Evolutionary conservation across 1,139 yeast species (phyloP).

Genomic region (Geotrichum siamense): DNA sequence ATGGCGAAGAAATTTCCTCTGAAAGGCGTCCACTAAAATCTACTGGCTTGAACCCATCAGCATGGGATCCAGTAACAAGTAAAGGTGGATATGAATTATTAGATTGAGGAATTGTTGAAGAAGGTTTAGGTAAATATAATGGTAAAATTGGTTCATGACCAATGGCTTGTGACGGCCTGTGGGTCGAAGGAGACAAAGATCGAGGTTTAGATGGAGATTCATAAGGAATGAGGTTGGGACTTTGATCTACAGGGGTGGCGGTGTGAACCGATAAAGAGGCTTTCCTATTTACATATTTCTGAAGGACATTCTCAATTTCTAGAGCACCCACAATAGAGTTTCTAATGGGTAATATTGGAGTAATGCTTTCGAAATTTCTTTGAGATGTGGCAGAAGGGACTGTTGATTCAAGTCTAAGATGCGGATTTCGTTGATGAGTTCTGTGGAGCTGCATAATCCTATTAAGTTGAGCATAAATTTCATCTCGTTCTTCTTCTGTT

Average conservation of each 20-base stretch:
- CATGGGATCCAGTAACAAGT: constrained; percentile 16
- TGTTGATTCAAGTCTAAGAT: constrained; percentile 7
- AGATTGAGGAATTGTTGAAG: not conserved
- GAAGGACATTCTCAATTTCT: constrained; percentile 34
- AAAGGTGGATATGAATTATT: constrained; percentile 14
- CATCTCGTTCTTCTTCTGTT: constrained; percentile 23
- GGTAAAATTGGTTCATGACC: constrained; percentile 1
- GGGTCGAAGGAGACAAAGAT: not conserved
- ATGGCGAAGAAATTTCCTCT: not conserved
- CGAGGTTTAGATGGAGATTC: not conserved
- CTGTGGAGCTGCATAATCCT: constrained; percentile 20
- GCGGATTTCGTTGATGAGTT: constrained; percentile 12
- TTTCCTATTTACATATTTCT: constrained; percentile 6
- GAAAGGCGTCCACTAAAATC: not conserved
- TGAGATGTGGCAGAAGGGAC: not conserved
- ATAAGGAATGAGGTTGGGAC: not conserved
- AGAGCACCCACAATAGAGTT: constrained; percentile 42
- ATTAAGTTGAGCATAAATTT: constrained; percentile 26
- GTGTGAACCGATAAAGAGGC: not conserved
- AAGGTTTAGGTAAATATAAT: not conserved
- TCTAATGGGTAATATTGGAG: constrained; percentile 30
- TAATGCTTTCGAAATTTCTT: constrained; percentile 1
- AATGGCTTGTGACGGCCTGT: not conserved
- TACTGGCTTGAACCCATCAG: not conserved
- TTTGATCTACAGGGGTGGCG: not conserved